A percentile compares a stretch with the other conserved stretches of the same genome.
Evolutionary conservation across 345 rosid genomes (phyloP).

Genomic region (Melaleuca alternifolia): DNA sequence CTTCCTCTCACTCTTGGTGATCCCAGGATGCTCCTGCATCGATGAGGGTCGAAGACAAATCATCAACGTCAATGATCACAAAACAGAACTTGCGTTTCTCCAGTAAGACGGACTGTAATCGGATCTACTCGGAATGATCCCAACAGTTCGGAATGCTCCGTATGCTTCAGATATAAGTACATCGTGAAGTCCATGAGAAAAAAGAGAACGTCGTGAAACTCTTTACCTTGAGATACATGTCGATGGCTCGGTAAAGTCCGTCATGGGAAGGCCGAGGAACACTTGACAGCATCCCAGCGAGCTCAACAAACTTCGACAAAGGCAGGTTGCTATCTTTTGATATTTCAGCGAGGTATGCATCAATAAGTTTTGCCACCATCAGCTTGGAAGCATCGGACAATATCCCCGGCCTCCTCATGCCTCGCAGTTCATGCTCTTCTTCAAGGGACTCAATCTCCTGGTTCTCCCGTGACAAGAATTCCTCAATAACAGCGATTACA

Average conservation of each 20-base stretch:
- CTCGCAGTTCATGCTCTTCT: constrained; percentile 24
- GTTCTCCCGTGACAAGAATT: constrained; percentile 45
- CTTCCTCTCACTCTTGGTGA: constrained; percentile 75
- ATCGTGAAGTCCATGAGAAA: neutral
- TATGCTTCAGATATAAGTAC: neutral
- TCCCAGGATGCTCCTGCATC: constrained; percentile 61
- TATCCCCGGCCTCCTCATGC: constrained; percentile 37
- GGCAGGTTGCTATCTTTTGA: constrained; percentile 65
- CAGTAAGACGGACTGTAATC: neutral
- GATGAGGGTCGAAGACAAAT: neutral
- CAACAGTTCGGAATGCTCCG: neutral
- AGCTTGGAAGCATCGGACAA: constrained; percentile 77
- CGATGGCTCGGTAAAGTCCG: constrained; percentile 74
- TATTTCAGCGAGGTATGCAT: constrained; percentile 69
- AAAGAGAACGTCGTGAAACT: neutral
- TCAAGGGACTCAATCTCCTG: constrained; percentile 29
- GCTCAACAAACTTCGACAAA: constrained; percentile 40
- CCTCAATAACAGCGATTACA: constrained; percentile 44
- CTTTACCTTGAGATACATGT: constrained; percentile 69
- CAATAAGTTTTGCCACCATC: constrained; percentile 70
- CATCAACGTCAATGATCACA: neutral
- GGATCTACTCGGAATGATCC: neutral
- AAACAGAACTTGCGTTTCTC: neutral
- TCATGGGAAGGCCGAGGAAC: constrained; percentile 74
- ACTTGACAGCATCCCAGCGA: constrained; percentile 54